A percentile compares a stretch with the other conserved stretches of the same genome.
phyloP scores from a whole-genome alignment of 352 stramenopile species.

The Pythium angustatum region DNA sequence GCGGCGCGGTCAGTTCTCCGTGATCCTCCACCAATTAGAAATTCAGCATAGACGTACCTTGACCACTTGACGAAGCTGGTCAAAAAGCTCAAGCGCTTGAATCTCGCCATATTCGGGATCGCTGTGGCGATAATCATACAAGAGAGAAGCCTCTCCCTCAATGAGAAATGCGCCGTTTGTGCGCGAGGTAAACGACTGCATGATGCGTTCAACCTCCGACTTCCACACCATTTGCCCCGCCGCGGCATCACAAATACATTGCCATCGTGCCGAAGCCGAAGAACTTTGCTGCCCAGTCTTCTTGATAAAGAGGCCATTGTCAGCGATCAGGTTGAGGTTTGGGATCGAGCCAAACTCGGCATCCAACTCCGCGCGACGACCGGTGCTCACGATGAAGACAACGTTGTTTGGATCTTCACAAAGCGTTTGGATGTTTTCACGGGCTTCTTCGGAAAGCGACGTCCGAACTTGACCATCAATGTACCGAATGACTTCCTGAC shows the following conservation, averaged over 20 bases:
- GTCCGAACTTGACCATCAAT: constrained; percentile 73
- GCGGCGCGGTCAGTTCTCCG: not conserved
- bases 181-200: constrained; percentile 96
- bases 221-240: constrained; percentile 91
- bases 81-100: constrained; percentile 91
- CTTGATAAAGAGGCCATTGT: constrained; percentile 72
- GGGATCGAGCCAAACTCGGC: constrained; percentile 39
- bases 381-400: constrained; percentile 72
- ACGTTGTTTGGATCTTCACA: constrained; percentile 62
- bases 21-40: not conserved
- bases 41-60: constrained; percentile 50
- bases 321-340: constrained; percentile 57
- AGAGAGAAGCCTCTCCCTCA: constrained; percentile 94
- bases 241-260: constrained; percentile 58
- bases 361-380: constrained; percentile 41
- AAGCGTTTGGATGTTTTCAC: constrained; percentile 54
- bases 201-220: constrained; percentile 92
- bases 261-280: constrained; percentile 30
- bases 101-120: constrained; percentile 99
- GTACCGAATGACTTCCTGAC: constrained; percentile 46
- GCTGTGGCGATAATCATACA: constrained; percentile 98
- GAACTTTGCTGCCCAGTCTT: constrained; percentile 25
- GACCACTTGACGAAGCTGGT: constrained; percentile 94
- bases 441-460: constrained; percentile 55
- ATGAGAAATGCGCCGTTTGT: constrained; percentile 99